Base-by-base conservation (phyloP, 2,329 filamentous ascomycete genomes). In the Bipolaris zeicola region DNA sequence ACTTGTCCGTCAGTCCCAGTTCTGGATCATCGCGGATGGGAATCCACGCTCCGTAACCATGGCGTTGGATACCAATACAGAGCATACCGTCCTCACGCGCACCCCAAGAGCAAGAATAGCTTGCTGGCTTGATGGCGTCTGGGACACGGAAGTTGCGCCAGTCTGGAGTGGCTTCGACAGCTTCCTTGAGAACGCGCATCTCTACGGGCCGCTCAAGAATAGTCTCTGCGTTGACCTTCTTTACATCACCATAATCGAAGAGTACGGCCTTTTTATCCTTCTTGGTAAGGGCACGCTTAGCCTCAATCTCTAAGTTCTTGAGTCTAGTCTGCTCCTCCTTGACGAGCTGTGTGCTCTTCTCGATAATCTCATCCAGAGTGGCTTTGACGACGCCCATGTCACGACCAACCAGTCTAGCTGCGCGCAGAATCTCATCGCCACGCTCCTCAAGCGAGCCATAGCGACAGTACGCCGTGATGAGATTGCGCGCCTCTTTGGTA, bases 251-350 rank as follows among this genome's bases (percentile, higher is more conserved):
- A 77, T 93, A 96, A 73, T 98, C 93, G 68, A 99, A 97, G 42
- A 99, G 81, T 16, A 99, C 91, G 0, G 95, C 95, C 77, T 99
- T 99, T 77, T 92, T 92, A 73, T 99, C 95, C 76, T 99, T 99
- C 81, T 98, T 97, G 0, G 94, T 96, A 52, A 96, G 78, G 2
- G 87, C 84, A 73, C 95, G 96, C 71, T 91, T 91, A 0, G 85
- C 83, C 61, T 89, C 81, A 20, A 82, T 87, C 75, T 95, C 91
- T 66, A 88, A 75, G 13, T 83, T 83, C 56, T 84, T 83, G 51
- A 89, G 79, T 57, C 85, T 81, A 31, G 83, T 81, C 44, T 83
- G 79, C 60, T 96, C 92, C 69, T 92, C 91, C 60, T 89, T 87
- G 33, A 92, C 85, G 16, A 96, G 83, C 26, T 79, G 73, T 57